phyloP scores from a whole-genome alignment of 441 rosid species.

The Viola pubescens region DNA sequence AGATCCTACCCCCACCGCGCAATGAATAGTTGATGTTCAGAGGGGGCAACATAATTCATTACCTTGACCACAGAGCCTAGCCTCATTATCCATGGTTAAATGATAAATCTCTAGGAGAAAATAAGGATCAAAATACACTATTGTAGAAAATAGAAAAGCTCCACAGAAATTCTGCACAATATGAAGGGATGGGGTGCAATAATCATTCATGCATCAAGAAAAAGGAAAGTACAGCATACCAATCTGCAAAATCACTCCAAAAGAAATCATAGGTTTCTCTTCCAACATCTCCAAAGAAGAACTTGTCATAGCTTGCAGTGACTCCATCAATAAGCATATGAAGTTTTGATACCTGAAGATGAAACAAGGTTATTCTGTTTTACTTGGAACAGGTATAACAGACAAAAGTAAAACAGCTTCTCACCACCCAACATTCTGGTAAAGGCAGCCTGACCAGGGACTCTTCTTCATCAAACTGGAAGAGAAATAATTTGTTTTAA shows the following conservation, averaged over 20 bases:
- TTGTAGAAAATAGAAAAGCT: no score
- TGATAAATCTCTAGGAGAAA: no score
- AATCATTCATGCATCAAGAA: background rate
- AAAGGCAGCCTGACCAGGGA: conserved; percentile 50
- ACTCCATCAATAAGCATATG: conserved; percentile 73
- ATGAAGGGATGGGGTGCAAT: background rate
- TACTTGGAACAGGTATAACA: no score
- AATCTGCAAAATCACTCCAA: conserved; percentile 97
- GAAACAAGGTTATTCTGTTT: background rate
- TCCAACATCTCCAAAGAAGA: conserved; percentile 86
- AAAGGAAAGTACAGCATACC: conserved; percentile 38
- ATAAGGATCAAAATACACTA: no score
- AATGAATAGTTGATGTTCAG: no score
- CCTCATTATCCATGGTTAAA: no score
- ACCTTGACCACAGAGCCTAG: no score
- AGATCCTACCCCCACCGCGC: no score
- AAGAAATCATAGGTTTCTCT: conserved; percentile 93
- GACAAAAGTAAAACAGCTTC: conserved; percentile 12
- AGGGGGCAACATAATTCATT: no score
- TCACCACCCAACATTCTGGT: conserved; percentile 96
- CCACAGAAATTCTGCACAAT: no score
- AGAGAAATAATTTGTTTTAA: conserved; percentile 8
- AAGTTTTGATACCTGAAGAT: conserved; percentile 79
- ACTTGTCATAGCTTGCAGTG: conserved; percentile 77
- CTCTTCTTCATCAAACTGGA: conserved; percentile 69